A percentile compares a stretch with the other conserved stretches of the same genome.
These are phyloP conservation scores for Rutstroemia sp. DNA, from an alignment of 2,329 filamentous ascomycete species.

Conservation along the genomic window DNA sequence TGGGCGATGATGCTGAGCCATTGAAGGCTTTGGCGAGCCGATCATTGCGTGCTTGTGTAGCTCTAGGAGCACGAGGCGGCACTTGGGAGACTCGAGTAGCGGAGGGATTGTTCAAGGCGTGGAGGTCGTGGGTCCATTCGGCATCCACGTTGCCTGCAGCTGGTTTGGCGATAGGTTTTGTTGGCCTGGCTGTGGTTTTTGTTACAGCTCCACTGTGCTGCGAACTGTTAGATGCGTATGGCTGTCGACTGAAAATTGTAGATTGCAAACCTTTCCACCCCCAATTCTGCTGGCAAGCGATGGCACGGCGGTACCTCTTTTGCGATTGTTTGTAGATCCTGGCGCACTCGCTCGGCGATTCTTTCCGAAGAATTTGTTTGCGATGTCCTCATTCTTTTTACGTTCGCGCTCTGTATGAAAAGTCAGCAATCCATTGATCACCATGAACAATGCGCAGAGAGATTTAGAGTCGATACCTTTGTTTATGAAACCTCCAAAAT, in stretches of 20 bases:
- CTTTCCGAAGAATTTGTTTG: constrained; percentile 63
- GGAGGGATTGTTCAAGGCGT: constrained; percentile 40
- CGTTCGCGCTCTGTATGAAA: constrained; percentile 45
- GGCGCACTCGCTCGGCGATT: constrained; percentile 49
- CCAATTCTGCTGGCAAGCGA: constrained; percentile 66
- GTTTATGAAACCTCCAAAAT: constrained; percentile 29
- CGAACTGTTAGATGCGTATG: constrained; percentile 11
- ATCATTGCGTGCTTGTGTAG: constrained; percentile 23
- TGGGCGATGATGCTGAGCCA: constrained; percentile 26
- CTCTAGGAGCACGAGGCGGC: constrained; percentile 27
- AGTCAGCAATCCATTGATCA: constrained; percentile 12
- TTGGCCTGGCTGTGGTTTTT: constrained; percentile 15
- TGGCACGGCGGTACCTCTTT: constrained; percentile 37
- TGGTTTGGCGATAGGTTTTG: constrained; percentile 16
- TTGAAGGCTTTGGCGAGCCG: constrained; percentile 22
- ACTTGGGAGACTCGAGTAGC: constrained; percentile 35
- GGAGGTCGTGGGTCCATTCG: constrained; percentile 67
- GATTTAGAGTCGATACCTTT: constrained; percentile 18
- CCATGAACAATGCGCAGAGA: neutral
- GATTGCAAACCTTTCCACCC: constrained; percentile 55
- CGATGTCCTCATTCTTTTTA: constrained; percentile 65
- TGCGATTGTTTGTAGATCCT: constrained; percentile 38
- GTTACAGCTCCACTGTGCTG: constrained; percentile 20
- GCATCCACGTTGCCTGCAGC: constrained; percentile 52
- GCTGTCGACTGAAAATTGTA: too few relatives aligned